Base-by-base conservation (phyloP, 163 green algal genomes). In the Coccomyxa subellipsoidea region DNA sequence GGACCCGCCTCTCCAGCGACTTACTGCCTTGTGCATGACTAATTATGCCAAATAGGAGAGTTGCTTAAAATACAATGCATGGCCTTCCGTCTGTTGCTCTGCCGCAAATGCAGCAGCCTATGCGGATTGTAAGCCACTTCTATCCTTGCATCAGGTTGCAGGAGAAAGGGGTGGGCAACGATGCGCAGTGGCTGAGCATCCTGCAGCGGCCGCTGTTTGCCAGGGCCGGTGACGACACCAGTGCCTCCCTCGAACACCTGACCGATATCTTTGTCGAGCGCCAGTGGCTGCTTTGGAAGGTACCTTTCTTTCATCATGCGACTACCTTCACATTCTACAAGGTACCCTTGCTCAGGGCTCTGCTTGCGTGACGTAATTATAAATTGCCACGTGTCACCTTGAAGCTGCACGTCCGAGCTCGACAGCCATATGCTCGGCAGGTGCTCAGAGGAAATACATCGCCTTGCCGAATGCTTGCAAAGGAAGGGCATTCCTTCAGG, bases 231-330 rank as follows among this genome's bases (percentile, higher is more conserved):
- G 88, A 92, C 79, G 79, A 76, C 1, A 86, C 85, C 84, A 95
- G 87, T 73, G 86, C 91, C 10, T 90, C 87, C 3, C 87, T 98
- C 25, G 82, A 80, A 23, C 90, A 95, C 81, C 81, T 98, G 76
- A 84, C 90, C 2, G 84, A 90, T 72, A 84, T 99, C 35, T 98
- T 96, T 83, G 94, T 96, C 38, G 92, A 97, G 87, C 89, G 94
- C 69, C 91, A 94, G 69, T 87, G 93, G 77, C 73, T 93, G 71
- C 88, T 98, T 38, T 98, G 93, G 91, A 95, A 96, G 86, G 86
- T 87, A 18, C 0, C 10, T 54, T 18, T n/a, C 32, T 21, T 71
- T 32, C 53, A 0, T 69, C 15, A 54, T 12, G 7, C 1, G 32
- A 36, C 7, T 39, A 15, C 69, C 32, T 47, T 40, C 29, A 53